Percentiles rank a stretch among this genome's conserved stretches.
phyloP scores from a whole-genome alignment of 495 filamentous ascomycete species.

The Xylaria bambusicola region DNA sequence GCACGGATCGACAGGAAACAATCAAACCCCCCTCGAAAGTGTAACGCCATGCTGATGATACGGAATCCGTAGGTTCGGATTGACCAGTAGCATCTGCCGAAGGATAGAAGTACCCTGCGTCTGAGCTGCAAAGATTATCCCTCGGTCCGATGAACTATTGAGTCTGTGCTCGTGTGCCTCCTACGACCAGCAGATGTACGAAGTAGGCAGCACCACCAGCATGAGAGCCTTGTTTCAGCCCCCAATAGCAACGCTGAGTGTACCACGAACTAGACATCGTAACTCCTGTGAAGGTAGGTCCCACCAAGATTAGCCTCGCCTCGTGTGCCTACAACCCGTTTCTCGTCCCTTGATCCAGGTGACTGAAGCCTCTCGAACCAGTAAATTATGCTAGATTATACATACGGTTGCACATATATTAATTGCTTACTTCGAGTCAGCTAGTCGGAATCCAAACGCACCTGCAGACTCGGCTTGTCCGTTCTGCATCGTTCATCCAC shows the following conservation, averaged over 20 bases:
- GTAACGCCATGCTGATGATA: slow-evolving; percentile 3
- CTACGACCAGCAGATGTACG: no score
- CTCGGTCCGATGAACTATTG: not conserved
- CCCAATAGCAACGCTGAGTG: not conserved
- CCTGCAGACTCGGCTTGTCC: slow-evolving; percentile 10
- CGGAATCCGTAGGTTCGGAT: not conserved
- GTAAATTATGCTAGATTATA: not conserved
- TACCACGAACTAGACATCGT: not conserved
- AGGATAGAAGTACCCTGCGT: not conserved
- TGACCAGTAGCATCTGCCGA: not conserved
- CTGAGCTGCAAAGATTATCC: not conserved
- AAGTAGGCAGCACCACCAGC: not conserved
- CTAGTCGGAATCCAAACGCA: not conserved
- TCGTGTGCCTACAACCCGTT: not conserved
- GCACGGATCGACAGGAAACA: not conserved
- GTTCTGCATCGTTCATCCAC: not conserved
- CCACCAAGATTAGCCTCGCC: not conserved
- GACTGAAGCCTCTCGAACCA: no score
- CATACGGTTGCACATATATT: slow-evolving; percentile 1
- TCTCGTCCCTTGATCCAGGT: slow-evolving; percentile 3
- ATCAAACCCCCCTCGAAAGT: not conserved
- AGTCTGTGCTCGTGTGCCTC: not conserved
- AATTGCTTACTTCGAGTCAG: slow-evolving; percentile 14
- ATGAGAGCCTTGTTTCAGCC: slow-evolving; percentile 10
- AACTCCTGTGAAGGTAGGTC: not conserved